Conservation (phyloP, 2,329 filamentous ascomycete genomes). For the Aspergillus clavatus region DNA sequence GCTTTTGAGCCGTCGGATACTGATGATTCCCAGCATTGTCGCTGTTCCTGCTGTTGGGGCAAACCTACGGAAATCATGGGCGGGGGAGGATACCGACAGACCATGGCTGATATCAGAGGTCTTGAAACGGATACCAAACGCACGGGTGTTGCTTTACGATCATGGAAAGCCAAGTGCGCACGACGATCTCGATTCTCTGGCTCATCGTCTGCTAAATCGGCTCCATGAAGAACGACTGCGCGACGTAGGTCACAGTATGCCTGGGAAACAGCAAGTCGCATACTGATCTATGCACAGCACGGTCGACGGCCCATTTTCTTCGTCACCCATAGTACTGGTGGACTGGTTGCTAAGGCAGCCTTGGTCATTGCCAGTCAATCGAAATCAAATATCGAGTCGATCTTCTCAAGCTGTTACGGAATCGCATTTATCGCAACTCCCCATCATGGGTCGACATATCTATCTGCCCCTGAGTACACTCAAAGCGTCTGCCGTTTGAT, state of each 20-base stretch:
- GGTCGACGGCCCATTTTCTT: conserved; percentile 52
- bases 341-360: conserved; percentile 56
- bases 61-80: conserved; percentile 28
- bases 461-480: conserved; percentile 55
- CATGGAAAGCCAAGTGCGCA: conserved; percentile 23
- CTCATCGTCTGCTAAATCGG: conserved; percentile 20
- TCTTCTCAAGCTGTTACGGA: conserved; percentile 56
- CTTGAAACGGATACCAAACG: conserved; percentile 18
- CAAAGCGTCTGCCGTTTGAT: conserved; percentile 52
- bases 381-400: conserved; percentile 25
- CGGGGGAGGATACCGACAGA: conserved; percentile 11
- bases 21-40: conserved; percentile 24
- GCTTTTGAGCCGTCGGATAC: background rate
- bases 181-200: conserved; percentile 25
- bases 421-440: conserved; percentile 60
- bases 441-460: conserved; percentile 59
- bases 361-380: conserved; percentile 38
- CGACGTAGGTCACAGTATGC: conserved; percentile 12
- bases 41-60: conserved; percentile 34
- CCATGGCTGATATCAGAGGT: conserved; percentile 26
- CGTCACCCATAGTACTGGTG: conserved; percentile 58
- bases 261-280: background rate
- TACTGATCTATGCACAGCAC: conserved; percentile 9
- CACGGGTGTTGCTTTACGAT: conserved; percentile 26
- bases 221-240: conserved; percentile 19